Base-by-base conservation (phyloP, 495 filamentous ascomycete species). In the Penicillium dipodomyicola region DNA sequence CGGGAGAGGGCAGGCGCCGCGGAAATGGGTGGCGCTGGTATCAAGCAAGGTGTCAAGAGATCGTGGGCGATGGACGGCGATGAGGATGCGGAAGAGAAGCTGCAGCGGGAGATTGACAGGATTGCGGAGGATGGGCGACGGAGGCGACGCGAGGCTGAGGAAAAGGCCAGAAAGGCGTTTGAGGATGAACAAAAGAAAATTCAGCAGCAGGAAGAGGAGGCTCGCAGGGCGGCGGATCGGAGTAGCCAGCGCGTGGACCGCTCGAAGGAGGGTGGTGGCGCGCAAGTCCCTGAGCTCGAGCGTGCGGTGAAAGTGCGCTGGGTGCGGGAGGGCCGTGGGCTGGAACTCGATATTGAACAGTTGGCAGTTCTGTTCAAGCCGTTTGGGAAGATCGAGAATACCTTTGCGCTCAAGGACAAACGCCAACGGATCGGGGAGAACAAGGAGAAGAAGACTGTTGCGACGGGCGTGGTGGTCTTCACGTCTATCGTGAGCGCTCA, bases 111-210 rank as follows among this genome's bases (percentile, higher is more conserved):
- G 68, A 77, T 89, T 57, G 77, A 79, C 59, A 73, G 82, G 40
- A 76, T 89, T 59, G 83, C 82, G 5, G 85, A 88, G 66, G 85
- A 89, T 67, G 84, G 83, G 44, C 76, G 75, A 57, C 77, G 82
- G 14, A 63, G 76, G 58, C 58, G 78, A 63, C 70, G 71, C 32
- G 80, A 82, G 63, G 78, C 77, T 9, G 67, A 78, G 68, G 77
- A 80, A 64, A 68, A 66, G 48, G 62, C 77, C 49, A 77, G 78
- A 72, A 68, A 64, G 35, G 76, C 80, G 54, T 67, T 78, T 54
- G 78, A 79, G 46, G 80, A 82, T 44, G 72, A 77, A 47, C 70
- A 80, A 61, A 78, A 68, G 63, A 64, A 65, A 50, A 62, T 69
- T 41, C 61, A 70, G 35, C 58, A 67, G 47, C 71, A 77, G 33